Percentiles rank a stretch among this genome's conserved stretches.
phyloP scores from a whole-genome alignment of 2,329 filamentous ascomycete species.

The Aspergillus pseudonomiae region DNA sequence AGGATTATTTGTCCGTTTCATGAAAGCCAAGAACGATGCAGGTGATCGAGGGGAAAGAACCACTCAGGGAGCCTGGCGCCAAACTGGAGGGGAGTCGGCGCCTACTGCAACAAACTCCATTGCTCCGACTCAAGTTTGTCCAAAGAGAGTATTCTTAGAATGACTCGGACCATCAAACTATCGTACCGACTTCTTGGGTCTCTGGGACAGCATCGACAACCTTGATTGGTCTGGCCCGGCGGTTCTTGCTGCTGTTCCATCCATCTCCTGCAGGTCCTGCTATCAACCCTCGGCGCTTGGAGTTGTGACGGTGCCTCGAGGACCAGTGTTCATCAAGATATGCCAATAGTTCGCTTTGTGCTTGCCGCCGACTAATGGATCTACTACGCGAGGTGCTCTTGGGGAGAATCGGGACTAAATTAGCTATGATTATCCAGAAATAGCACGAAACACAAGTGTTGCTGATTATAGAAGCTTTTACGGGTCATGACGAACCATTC shows the following conservation, averaged over 20 bases:
- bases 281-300: constrained; percentile 23
- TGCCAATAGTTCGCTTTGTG: constrained; percentile 10
- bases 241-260: constrained; percentile 15
- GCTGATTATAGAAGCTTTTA: constrained; percentile 28
- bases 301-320: constrained; percentile 9
- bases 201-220: neutral
- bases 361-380: constrained; percentile 25
- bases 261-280: constrained; percentile 5
- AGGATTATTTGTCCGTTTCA: constrained; percentile 18
- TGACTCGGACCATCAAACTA: constrained; percentile 23
- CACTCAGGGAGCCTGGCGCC: constrained; percentile 29
- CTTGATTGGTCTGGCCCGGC: constrained; percentile 11
- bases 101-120: constrained; percentile 29
- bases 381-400: constrained; percentile 16
- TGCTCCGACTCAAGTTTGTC: constrained; percentile 13
- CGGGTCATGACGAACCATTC: constrained; percentile 29
- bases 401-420: constrained; percentile 17
- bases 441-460: constrained; percentile 30
- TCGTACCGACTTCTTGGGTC: constrained; percentile 12
- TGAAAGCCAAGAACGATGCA: constrained; percentile 15
- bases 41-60: constrained; percentile 17
- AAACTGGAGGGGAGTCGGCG: constrained; percentile 24
- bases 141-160: constrained; percentile 29
- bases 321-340: constrained; percentile 14
- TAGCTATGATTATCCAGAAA: constrained; percentile 25